These are phyloP conservation scores for Persicaria maculosa DNA, from an alignment of 148 eudicot species.

Conservation along the genomic window DNA sequence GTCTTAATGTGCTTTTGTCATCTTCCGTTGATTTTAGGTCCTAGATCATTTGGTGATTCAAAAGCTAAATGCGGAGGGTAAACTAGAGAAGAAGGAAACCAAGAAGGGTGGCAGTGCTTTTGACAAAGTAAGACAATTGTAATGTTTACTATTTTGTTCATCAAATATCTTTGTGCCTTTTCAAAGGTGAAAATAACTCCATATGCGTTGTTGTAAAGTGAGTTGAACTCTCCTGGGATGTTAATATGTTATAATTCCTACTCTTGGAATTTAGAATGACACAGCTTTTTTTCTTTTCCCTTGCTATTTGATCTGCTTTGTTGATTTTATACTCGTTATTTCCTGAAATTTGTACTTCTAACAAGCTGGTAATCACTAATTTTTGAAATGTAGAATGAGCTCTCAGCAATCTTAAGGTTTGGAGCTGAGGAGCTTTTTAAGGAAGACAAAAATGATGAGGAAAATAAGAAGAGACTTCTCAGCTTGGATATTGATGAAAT, in stretches of 20 bases:
- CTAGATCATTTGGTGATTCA: conserved; percentile 98
- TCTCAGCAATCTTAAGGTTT: conserved; percentile 97
- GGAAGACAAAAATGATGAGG: conserved; percentile 96
- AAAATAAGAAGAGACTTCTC: conserved; percentile 86
- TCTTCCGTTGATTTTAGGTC: conserved; percentile 39
- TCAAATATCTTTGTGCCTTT: conserved; percentile 3
- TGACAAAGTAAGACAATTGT: conserved; percentile 58
- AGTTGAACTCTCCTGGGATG: background rate
- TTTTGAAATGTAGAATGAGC: conserved; percentile 64
- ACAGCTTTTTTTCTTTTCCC: background rate
- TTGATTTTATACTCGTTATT: background rate
- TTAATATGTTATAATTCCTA: background rate
- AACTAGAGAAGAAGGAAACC: conserved; percentile 91
- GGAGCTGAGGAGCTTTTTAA: conserved; percentile 97
- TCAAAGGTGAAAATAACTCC: background rate
- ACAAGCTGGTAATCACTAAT: conserved; percentile 9
- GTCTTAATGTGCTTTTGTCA: background rate
- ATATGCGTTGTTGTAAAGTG: background rate
- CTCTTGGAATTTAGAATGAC: background rate
- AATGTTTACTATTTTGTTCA: background rate
- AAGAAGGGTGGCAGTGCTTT: conserved; percentile 72
- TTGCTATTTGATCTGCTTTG: background rate
- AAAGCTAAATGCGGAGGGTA: conserved; percentile 97
- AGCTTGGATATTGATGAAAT: conserved; percentile 98
- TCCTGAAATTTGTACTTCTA: background rate